phyloP scores from a whole-genome alignment of 768 basidiomycete species.

The Suillus lakei region DNA sequence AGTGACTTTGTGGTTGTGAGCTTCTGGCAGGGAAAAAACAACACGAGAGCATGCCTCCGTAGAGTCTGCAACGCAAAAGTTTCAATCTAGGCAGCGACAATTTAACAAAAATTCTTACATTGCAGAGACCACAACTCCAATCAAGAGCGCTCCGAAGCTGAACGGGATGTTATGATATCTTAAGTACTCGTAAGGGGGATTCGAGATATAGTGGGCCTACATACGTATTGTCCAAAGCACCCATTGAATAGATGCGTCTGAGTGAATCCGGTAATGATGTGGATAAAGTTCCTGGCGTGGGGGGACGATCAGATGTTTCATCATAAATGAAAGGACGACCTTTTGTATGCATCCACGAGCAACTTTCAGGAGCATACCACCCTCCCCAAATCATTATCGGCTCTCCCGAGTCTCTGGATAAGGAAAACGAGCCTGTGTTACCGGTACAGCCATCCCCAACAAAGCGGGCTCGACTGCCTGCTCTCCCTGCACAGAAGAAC shows the following conservation, averaged over 20 bases:
- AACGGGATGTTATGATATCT: not conserved
- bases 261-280: not conserved
- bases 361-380: too few relatives aligned
- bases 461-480: too few relatives aligned
- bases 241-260: not conserved
- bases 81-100: slow-evolving; percentile 1
- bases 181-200: not conserved
- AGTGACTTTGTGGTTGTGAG: slow-evolving; percentile 42
- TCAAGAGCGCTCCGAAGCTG: slow-evolving; percentile 50
- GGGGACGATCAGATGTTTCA: too few relatives aligned
- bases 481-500: too few relatives aligned
- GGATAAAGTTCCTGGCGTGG: too few relatives aligned
- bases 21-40: not conserved
- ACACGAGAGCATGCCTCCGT: slow-evolving; percentile 41
- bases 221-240: slow-evolving; percentile 34
- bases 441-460: too few relatives aligned
- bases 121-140: slow-evolving; percentile 51
- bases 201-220: slow-evolving; percentile 13
- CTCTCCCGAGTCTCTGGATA: too few relatives aligned
- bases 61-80: slow-evolving; percentile 37
- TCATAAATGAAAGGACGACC: too few relatives aligned
- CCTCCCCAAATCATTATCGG: too few relatives aligned
- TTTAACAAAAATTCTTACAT: slow-evolving; percentile 36
- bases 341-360: too few relatives aligned
- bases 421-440: too few relatives aligned